Percentiles rank a stretch among this genome's conserved stretches.
These are phyloP conservation scores for Cercophora sp. DNA, from an alignment of 495 filamentous ascomycete genomes.

Conservation along the genomic window DNA sequence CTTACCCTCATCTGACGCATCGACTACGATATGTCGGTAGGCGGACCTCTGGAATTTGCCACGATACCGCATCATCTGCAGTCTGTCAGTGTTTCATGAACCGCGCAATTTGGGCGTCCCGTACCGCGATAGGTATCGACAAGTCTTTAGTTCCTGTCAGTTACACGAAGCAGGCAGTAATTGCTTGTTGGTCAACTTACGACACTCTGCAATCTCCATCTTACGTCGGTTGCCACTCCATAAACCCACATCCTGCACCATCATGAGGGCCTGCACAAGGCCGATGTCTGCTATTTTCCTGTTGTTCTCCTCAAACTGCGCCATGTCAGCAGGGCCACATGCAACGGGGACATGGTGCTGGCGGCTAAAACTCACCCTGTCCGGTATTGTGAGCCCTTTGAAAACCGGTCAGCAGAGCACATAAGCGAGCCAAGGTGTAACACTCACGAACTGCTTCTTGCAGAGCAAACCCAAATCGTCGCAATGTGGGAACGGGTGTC, in stretches of 20 bases:
- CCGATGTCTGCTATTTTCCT: constrained; percentile 49
- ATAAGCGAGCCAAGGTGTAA: neutral
- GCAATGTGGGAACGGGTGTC: constrained; percentile 51
- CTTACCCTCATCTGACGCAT: constrained; percentile 43
- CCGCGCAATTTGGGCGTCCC: neutral
- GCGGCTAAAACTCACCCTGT: constrained; percentile 23
- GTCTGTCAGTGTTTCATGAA: constrained; percentile 6
- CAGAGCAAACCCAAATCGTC: constrained; percentile 60
- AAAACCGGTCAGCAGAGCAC: neutral
- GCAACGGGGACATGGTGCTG: neutral
- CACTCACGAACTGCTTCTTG: constrained; percentile 54
- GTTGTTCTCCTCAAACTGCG: constrained; percentile 56
- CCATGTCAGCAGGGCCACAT: neutral
- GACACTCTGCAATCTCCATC: constrained; percentile 65
- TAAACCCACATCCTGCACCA: constrained; percentile 55
- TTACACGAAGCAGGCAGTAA: neutral
- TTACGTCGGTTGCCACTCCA: constrained; percentile 67
- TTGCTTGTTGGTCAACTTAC: constrained; percentile 5
- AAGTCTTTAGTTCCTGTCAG: constrained; percentile 23
- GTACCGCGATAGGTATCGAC: constrained; percentile 23
- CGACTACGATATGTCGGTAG: constrained; percentile 42
- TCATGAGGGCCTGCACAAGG: constrained; percentile 51
- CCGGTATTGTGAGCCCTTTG: constrained; percentile 38
- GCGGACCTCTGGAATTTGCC: constrained; percentile 42
- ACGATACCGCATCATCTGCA: constrained; percentile 43